Evolutionary conservation across 2,329 filamentous ascomycete species (phyloP), one percentile per base, ranked within the genome.

Genomic region (Penicillium frequentans): DNA sequence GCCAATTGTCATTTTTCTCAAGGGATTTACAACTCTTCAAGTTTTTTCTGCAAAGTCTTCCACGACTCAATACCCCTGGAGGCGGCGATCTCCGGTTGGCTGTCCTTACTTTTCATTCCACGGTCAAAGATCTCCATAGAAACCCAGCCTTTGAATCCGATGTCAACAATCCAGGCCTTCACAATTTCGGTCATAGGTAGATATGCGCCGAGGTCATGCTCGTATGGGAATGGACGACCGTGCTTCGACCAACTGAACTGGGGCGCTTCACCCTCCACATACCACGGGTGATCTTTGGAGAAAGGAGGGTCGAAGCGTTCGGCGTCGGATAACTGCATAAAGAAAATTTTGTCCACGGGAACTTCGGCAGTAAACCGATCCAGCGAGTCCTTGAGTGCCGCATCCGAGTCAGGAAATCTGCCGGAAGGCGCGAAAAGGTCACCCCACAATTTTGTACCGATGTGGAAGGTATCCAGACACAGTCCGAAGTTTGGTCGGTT

Each of bases 381-480:
- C 1, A 75, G 49, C 2, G 73, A 69, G 7, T 60, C 63, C 3
- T 42, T 46, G n/a, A 75, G 53, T 8, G 48, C 35, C 35, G 35
- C 14, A 19, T 64, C 64, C 1, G 60, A 64, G 16, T 62, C 44
- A 1, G 66, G 63, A n/a, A 64, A 67, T 21, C 65, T 54, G 0
- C 74, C 73, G 1, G 62, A 64, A 0, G 43, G 3, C 1, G 59
- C 50, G 21, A 63, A 63, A 3, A 68, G 62, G 57, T 70, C 68
- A 0, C 60, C 73, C 73, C 72, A 76, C 7, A 75, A 26, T 42
- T 67, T 67, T 0, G 67, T 70, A 10, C 63, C 48, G 14, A 71
- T 60, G 49, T 76, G 75, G 55, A 75, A 77, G 0, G 58, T 74
- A 52, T 76, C 74, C 8, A 76, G 61, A 47, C 74, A 76, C 0